Evolutionary conservation across 768 basidiomycete species (phyloP), one percentile per base, ranked within the genome.

Genomic region (Collybiopsis confluens): DNA sequence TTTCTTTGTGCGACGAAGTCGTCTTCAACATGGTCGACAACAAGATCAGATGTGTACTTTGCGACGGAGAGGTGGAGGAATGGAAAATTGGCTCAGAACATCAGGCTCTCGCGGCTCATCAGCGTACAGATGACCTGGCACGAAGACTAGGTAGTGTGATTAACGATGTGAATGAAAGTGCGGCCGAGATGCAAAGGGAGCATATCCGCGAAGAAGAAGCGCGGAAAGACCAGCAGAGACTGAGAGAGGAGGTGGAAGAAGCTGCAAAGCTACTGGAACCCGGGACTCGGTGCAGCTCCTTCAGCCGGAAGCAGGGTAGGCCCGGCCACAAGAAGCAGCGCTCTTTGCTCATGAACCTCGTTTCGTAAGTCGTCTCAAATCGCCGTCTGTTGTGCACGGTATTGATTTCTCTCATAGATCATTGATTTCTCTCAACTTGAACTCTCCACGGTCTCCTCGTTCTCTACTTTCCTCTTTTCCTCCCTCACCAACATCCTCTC

Each of bases 291-390:
- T n/a, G 20, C 20, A 37, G 18, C 30, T 23, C 56, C 61, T 35
- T 16, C 51, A 5, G 49, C 27, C 78, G 73, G 60, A 59, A 59
- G 2, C 61, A 70, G 38, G n/a, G n/a, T n/a, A 79, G 77, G 57
- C 47, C 33, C 2, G 33, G 47, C 23, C 85, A 88, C 59, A 88
- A 85, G 69, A 86, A 82, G 59, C 82, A 86, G 59, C 76, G 82
- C 41, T 90, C 88, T 15, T 64, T 90, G 55, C 71, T 88, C 45
- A 86, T 84, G 78, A 78, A 84, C 6, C 70, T 90, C 37, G 80
- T 89, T 55, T 77, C 82, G 77, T 85, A 69, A 48, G 76, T 55
- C n/a, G n/a, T n/a, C n/a, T n/a, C n/a, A 33, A 48, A 65, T 38
- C 56, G 45, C 6, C 54, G 18, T 42, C 23, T 41, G 13, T 23